These are phyloP conservation scores for Syzygium aqueum DNA, from an alignment of 345 rosid genomes.

Conservation along the genomic window DNA sequence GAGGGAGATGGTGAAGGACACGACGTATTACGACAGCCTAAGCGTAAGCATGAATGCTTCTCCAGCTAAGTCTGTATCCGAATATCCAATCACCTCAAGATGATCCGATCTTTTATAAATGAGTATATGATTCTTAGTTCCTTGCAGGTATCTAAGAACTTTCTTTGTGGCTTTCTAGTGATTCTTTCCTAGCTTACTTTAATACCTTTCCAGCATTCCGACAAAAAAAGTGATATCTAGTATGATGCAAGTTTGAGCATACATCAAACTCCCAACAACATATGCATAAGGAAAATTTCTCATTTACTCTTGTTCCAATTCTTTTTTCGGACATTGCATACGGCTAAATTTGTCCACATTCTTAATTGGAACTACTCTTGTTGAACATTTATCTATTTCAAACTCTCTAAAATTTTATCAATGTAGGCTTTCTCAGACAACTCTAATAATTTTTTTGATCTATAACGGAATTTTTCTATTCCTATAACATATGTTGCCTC, in stretches of 20 bases:
- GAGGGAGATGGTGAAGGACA: too few relatives aligned
- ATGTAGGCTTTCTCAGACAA: not conserved
- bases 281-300: not conserved
- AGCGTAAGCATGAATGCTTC: too few relatives aligned
- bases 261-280: not conserved
- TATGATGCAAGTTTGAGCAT: not conserved
- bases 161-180: not conserved
- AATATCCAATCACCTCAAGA: not conserved
- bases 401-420: too few relatives aligned
- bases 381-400: not conserved
- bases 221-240: not conserved
- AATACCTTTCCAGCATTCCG: not conserved
- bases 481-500: too few relatives aligned
- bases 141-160: too few relatives aligned
- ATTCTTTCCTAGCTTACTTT: too few relatives aligned
- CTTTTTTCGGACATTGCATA: not conserved
- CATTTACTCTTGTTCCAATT: not conserved
- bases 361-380: not conserved
- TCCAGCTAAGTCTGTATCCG: too few relatives aligned
- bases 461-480: too few relatives aligned
- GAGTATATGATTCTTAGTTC: not conserved
- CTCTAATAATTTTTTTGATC: too few relatives aligned
- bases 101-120: not conserved
- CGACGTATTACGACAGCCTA: too few relatives aligned
- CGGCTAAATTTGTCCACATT: not conserved